Percentiles rank a stretch among this genome's conserved stretches.
These are phyloP conservation scores for Rhytidiadelphus loreus DNA, from an alignment of 225 moss, liverwort and hornwort genomes.

Conservation along the genomic window DNA sequence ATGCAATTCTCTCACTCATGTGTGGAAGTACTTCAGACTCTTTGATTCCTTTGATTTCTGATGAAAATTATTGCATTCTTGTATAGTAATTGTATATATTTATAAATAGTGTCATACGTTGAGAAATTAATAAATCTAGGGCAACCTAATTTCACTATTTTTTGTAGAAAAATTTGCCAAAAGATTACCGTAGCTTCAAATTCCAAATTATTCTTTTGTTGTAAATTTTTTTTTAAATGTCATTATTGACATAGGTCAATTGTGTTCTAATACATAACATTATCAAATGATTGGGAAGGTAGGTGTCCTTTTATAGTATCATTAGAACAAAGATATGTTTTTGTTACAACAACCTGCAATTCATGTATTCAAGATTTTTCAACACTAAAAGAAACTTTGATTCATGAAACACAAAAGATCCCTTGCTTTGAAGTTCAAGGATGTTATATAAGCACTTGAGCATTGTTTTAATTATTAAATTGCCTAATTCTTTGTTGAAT, in stretches of 20 bases:
- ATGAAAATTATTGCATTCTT: background rate
- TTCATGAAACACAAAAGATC: background rate
- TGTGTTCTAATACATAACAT: no score
- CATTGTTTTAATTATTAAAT: background rate
- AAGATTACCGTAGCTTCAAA: no score
- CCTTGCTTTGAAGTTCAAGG: background rate
- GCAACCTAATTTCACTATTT: background rate
- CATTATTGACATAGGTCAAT: background rate
- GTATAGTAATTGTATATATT: no score
- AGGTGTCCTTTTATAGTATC: background rate
- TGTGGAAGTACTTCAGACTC: rapidly evolving
- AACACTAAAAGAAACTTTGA: rapidly evolving
- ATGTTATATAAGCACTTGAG: background rate
- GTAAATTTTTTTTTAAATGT: no score
- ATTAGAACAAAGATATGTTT: rapidly evolving
- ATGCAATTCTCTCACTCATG: no score
- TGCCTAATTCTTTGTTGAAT: background rate
- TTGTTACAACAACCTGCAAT: background rate
- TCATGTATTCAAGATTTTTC: background rate
- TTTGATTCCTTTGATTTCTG: no score
- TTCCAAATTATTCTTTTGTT: background rate
- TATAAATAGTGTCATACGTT: background rate
- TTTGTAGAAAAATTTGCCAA: background rate
- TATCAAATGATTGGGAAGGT: background rate
- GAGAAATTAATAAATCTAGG: background rate